Evolutionary conservation across 2,329 filamentous ascomycete genomes (phyloP).

Genomic region (Nothomitra cinnamomea): DNA sequence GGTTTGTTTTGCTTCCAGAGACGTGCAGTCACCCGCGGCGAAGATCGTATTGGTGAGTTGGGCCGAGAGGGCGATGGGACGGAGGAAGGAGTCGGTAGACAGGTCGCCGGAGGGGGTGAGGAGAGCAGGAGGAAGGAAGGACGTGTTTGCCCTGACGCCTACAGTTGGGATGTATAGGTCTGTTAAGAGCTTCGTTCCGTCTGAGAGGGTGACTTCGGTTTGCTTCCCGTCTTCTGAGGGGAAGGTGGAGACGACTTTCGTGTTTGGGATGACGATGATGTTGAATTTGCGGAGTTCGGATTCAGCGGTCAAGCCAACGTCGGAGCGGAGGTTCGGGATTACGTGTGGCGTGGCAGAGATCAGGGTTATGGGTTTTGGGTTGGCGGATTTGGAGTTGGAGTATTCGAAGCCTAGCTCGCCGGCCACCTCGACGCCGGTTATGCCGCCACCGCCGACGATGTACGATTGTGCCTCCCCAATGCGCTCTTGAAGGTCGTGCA

Average conservation of each 20-base stretch:
- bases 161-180: constrained; percentile 33
- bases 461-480: constrained; percentile 22
- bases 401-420: constrained; percentile 32
- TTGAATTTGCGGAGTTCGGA: constrained; percentile 26
- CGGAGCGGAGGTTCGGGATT: constrained; percentile 24
- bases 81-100: constrained; percentile 20
- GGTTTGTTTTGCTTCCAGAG: neutral
- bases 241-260: constrained; percentile 19
- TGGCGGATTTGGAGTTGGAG: constrained; percentile 26
- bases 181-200: constrained; percentile 16
- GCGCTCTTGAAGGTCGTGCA: neutral
- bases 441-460: constrained; percentile 28
- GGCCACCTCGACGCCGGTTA: constrained; percentile 29
- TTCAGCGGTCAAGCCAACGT: constrained; percentile 26
- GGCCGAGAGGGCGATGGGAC: constrained; percentile 16
- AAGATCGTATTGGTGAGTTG: constrained; percentile 23
- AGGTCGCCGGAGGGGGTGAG: constrained; percentile 16
- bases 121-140: constrained; percentile 20
- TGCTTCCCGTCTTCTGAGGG: constrained; percentile 17
- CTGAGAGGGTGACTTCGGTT: constrained; percentile 6
- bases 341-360: constrained; percentile 24
- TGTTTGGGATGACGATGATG: constrained; percentile 29
- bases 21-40: neutral
- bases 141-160: constrained; percentile 26
- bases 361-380: constrained; percentile 23